phyloP scores from a whole-genome alignment of 2,329 filamentous ascomycete species.

The Colletotrichum cordylinicola region DNA sequence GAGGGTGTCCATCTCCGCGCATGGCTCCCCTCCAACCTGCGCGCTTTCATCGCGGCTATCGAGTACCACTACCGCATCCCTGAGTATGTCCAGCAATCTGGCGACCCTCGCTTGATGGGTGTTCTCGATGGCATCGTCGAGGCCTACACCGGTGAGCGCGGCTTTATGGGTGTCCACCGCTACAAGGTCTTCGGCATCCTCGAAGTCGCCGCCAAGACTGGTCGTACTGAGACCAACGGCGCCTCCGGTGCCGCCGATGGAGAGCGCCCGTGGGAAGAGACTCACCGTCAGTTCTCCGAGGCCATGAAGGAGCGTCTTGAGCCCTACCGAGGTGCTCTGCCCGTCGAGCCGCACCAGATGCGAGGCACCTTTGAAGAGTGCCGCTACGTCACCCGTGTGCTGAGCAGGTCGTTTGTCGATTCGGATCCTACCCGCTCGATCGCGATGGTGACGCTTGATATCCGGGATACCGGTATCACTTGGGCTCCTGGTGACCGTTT shows the following conservation, averaged over 20 bases:
- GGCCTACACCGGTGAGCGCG: conserved; percentile 59
- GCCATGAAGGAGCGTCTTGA: conserved; percentile 60
- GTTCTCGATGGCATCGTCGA: conserved; percentile 61
- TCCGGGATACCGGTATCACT: conserved; percentile 57
- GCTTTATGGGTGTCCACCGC: conserved; percentile 61
- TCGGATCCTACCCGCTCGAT: conserved; percentile 50
- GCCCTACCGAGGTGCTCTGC: conserved; percentile 50
- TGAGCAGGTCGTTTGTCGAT: conserved; percentile 51
- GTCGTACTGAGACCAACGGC: conserved; percentile 58
- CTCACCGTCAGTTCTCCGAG: conserved; percentile 55
- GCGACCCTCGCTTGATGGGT: conserved; percentile 54
- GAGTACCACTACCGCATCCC: conserved; percentile 60
- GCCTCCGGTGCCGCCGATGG: conserved; percentile 49
- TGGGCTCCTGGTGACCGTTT: conserved; percentile 59
- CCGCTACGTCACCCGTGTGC: conserved; percentile 50
- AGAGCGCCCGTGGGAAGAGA: conserved; percentile 54
- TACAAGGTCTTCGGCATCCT: conserved; percentile 63
- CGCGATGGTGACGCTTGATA: conserved; percentile 54
- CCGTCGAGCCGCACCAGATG: conserved; percentile 57
- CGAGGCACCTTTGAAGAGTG: conserved; percentile 61
- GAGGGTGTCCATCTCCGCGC: conserved; percentile 59
- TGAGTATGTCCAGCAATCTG: conserved; percentile 55
- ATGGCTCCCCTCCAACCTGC: conserved; percentile 58
- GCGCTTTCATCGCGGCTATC: conserved; percentile 60
- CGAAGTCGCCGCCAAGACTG: conserved; percentile 59